Base-by-base conservation (phyloP, 2,329 filamentous ascomycete genomes). In the Trichoderma gracile region DNA sequence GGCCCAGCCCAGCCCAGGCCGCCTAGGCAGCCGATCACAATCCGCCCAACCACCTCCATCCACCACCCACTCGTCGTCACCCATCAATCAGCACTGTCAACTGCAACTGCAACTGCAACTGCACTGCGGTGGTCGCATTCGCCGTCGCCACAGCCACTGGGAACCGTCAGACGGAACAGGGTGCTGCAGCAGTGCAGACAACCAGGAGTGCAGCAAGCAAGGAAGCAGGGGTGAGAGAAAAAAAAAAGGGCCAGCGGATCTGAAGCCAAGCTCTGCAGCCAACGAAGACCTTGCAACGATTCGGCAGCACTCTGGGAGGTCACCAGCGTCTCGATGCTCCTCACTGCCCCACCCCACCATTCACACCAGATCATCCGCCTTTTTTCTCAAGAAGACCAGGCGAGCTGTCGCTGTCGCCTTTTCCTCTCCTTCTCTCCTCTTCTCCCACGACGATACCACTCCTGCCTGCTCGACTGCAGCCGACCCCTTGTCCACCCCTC, bases 271-370 rank as follows among this genome's bases (percentile, higher is more conserved):
- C 60, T 55, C 42, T 56, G 27, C 60, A 56, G 60, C 60, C 60
- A 63, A 56, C 60, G 60, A 55, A 62, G 58, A 38, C 58, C 58
- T 62, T 54, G 58, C 58, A 61, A 42, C 58, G 15, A 33, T 38
- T 54, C 49, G 58, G 47, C 58, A 62, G 58, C 58, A n/a, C 21
- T 62, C n/a, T 62, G 58, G 49, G 58, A 62, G 58, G 58, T 62
- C 58, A 62, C 58, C 58, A 62, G 58, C 40, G 58, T 62, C 58
- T 62, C 49, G 49, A 53, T 62, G 58, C 58, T 62, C 49, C 58
- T 62, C 58, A 53, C 33, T 47, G 61, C 61, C 61, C 61, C 61
- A 64, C 61, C 61, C 61, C 61, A 64, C 61, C 61, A 64, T 57
- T 57, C 53, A 50, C 53, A 56, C 61, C 61, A 64, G 46, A 55